Conservation (phyloP, 352 stramenopile species). For the Pythium brachiatum region DNA sequence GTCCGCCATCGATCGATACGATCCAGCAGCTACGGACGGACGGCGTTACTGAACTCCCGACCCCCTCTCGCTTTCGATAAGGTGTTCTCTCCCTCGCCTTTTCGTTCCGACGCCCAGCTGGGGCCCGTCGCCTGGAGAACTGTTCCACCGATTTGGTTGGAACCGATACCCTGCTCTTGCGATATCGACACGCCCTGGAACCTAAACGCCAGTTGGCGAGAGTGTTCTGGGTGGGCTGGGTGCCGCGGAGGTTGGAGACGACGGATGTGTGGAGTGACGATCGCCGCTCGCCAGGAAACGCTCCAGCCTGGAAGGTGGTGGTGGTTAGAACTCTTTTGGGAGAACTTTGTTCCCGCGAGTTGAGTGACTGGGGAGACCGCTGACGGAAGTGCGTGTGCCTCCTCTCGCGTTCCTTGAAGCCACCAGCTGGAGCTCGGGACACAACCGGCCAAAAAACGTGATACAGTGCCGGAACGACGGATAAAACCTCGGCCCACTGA, state of each 20-base stretch:
- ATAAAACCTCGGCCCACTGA: slow-evolving; percentile 1
- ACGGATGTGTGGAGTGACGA: background rate
- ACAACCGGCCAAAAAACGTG: background rate
- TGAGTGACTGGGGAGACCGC: background rate
- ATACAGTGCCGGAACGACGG: background rate
- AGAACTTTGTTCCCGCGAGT: background rate
- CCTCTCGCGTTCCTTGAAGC: slow-evolving; percentile 2
- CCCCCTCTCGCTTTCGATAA: background rate
- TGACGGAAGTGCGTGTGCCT: background rate
- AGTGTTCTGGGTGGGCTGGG: background rate
- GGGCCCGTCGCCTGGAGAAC: background rate
- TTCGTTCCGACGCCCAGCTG: slow-evolving; percentile 3
- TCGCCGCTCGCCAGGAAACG: background rate
- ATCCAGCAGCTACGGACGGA: background rate
- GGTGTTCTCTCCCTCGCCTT: slow-evolving; percentile 1
- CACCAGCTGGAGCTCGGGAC: background rate
- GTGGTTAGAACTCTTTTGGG: slow-evolving; percentile 1
- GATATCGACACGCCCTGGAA: background rate
- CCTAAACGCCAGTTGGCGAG: background rate
- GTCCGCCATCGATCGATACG: background rate
- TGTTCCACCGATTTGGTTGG: background rate
- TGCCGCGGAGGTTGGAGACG: background rate
- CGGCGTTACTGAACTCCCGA: background rate
- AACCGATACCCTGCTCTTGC: background rate
- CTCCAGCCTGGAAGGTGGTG: background rate